These are phyloP conservation scores for Apiotrichum mycotoxinovorans DNA, from an alignment of 1,284 basidiomycete genomes.

Conservation along the genomic window DNA sequence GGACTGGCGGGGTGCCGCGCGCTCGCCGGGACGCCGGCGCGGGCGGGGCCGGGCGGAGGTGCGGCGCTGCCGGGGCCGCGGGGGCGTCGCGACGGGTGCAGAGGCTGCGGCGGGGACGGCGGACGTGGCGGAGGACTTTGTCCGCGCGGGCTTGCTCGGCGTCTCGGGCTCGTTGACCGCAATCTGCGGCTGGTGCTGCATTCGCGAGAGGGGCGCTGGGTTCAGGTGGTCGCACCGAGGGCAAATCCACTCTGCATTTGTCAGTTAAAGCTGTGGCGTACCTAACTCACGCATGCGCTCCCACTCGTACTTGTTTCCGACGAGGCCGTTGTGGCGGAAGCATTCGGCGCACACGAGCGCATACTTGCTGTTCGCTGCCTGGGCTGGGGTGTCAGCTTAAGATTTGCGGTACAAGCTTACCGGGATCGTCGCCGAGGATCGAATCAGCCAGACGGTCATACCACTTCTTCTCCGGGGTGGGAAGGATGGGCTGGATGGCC, in stretches of 20 bases:
- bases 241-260: conserved; percentile 46
- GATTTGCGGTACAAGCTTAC: conserved; percentile 43
- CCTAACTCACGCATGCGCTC: conserved; percentile 75
- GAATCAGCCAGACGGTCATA: conserved; percentile 84
- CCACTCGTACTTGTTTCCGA: conserved; percentile 76
- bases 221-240: conserved; percentile 49
- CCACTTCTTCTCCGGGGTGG: conserved; percentile 72
- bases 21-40: conserved; percentile 25
- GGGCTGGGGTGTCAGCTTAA: conserved; percentile 27
- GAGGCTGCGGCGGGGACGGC: neutral
- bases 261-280: neutral
- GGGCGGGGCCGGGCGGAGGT: conserved; percentile 7
- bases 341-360: conserved; percentile 93
- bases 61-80: neutral
- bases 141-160: conserved; percentile 13
- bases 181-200: conserved; percentile 6
- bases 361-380: conserved; percentile 60
- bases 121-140: conserved; percentile 1
- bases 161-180: conserved; percentile 12
- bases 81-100: neutral
- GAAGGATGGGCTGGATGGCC: conserved; percentile 46
- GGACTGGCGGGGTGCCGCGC: conserved; percentile 31
- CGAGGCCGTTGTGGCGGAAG: conserved; percentile 89
- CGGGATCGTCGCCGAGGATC: conserved; percentile 76
- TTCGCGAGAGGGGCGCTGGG: conserved; percentile 34